These are phyloP conservation scores for Mortierella sp. DNA, from an alignment of 371 early-diverging fungal species.

Conservation along the genomic window DNA sequence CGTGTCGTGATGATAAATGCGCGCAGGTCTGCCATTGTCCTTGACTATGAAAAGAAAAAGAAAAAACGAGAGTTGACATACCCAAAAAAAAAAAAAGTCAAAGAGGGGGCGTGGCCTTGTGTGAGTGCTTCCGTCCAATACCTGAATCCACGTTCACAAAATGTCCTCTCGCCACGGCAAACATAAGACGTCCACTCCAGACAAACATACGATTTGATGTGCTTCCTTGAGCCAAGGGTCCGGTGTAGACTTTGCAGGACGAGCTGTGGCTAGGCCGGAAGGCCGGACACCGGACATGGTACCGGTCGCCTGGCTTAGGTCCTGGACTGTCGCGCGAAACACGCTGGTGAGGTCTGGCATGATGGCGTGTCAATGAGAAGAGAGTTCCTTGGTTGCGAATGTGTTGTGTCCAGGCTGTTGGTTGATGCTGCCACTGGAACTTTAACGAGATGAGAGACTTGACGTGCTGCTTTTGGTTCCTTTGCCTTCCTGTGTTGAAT, in stretches of 20 bases:
- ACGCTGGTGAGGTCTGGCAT: constrained; percentile 56
- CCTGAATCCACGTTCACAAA: no score
- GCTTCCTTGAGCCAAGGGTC: constrained; percentile 55
- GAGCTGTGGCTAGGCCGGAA: background rate
- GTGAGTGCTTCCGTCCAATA: background rate
- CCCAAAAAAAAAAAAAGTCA: background rate
- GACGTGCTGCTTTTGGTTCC: background rate
- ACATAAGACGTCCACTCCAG: background rate
- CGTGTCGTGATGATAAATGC: constrained; percentile 51
- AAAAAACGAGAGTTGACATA: background rate
- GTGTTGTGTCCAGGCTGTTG: background rate
- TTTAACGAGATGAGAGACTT: background rate
- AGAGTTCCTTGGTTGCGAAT: background rate
- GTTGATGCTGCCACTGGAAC: background rate
- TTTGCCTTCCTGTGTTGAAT: background rate
- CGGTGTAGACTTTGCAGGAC: constrained; percentile 6
- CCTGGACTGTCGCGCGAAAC: constrained; percentile 53
- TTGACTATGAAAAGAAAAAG: constrained; percentile 27
- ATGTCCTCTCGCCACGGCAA: background rate
- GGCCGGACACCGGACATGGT: background rate
- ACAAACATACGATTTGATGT: constrained; percentile 48
- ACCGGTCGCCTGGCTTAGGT: constrained; percentile 37
- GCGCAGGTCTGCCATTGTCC: constrained; percentile 52
- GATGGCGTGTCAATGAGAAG: constrained; percentile 10
- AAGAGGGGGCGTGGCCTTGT: background rate